A percentile compares a stretch with the other conserved stretches of the same genome.
Conservation (phyloP, 192 early-diverging fungal genomes). For the Coemansia umbellata region DNA sequence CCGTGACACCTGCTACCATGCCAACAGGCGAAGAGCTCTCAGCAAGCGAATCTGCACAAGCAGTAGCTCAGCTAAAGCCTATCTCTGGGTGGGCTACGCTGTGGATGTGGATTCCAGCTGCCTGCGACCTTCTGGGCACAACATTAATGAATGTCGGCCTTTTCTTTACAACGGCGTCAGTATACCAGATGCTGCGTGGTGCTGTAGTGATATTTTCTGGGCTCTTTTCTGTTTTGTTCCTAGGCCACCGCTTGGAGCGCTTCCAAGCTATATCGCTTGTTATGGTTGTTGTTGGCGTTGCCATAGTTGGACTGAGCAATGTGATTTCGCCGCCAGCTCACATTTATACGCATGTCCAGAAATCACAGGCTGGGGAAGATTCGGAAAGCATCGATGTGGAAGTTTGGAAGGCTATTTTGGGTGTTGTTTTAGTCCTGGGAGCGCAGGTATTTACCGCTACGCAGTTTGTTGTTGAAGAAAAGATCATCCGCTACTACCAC, state of each 20-base stretch:
- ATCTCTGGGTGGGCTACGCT: constrained; percentile 54
- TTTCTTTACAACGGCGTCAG: constrained; percentile 81
- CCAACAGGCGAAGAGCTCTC: not conserved
- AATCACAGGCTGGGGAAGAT: constrained; percentile 6
- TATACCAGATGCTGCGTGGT: constrained; percentile 97
- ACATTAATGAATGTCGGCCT: constrained; percentile 97
- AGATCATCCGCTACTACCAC: constrained; percentile 75
- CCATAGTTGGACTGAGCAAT: constrained; percentile 76
- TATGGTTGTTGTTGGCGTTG: constrained; percentile 81
- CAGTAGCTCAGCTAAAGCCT: constrained; percentile 22
- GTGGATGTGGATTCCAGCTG: constrained; percentile 63
- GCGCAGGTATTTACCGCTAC: constrained; percentile 92
- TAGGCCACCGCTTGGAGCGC: constrained; percentile 67
- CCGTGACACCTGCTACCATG: constrained; percentile 2
- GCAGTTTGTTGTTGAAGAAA: constrained; percentile 97
- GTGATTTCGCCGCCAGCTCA: constrained; percentile 50
- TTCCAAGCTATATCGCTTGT: constrained; percentile 83
- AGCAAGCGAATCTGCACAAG: constrained; percentile 1
- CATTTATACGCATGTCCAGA: not conserved
- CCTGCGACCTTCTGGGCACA: constrained; percentile 71
- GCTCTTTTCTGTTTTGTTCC: constrained; percentile 80
- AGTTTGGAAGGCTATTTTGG: constrained; percentile 61
- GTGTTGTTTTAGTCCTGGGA: constrained; percentile 78
- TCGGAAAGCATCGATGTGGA: constrained; percentile 21
- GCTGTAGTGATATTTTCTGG: constrained; percentile 94